Evolutionary conservation across 345 rosid genomes (phyloP).

Genomic region (Diplotaxis tenuifolia): DNA sequence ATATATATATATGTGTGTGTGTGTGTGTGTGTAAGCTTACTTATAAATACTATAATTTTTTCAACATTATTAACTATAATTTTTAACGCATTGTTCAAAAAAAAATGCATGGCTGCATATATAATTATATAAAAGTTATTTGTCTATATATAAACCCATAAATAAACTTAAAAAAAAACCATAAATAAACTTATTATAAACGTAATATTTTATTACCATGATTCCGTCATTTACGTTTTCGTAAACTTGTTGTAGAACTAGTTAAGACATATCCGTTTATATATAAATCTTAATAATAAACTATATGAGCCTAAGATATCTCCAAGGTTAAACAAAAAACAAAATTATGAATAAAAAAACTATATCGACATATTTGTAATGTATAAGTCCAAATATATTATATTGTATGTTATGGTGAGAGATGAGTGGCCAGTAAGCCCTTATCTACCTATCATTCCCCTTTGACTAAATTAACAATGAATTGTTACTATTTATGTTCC

Average conservation of each 20-base stretch:
- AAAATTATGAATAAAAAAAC: no score
- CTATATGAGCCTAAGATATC: no score
- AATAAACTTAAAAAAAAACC: no score
- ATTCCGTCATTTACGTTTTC: background rate
- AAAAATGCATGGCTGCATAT: background rate
- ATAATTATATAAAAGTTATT: no score
- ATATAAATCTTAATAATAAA: background rate
- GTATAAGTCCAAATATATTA: slow-evolving; percentile 22
- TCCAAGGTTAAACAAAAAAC: no score
- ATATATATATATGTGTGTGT: no score
- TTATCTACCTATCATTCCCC: background rate
- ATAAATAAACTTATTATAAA: no score
- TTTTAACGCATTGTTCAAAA: background rate
- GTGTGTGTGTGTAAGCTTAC: background rate
- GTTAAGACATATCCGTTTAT: background rate
- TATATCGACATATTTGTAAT: background rate
- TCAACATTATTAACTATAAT: no score
- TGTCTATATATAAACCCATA: background rate
- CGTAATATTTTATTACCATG: background rate
- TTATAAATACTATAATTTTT: no score
- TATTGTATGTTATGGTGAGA: slow-evolving; percentile 4
- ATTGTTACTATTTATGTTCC: no score
- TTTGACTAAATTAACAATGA: background rate
- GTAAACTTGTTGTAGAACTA: background rate
- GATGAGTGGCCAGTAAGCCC: slow-evolving; percentile 23